Evolutionary conservation across 2,329 filamentous ascomycete genomes (phyloP).

Genomic region (Anthostomella pinea): DNA sequence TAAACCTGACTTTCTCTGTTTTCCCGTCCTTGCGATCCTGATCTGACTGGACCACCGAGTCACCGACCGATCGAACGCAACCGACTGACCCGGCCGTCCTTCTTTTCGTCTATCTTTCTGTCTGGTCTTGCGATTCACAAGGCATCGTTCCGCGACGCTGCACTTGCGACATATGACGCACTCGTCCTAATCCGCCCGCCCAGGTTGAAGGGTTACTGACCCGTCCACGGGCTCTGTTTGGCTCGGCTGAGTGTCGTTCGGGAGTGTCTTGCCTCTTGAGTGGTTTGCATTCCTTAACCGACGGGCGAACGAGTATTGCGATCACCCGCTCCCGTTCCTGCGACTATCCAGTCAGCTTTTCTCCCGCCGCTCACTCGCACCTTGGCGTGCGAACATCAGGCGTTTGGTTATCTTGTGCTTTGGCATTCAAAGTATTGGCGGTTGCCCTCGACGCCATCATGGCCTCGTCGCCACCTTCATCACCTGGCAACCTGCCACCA

Average conservation of each 20-base stretch:
- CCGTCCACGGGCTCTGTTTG: conserved; percentile 4
- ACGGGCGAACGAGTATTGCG: neutral
- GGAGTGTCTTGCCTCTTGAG: conserved; percentile 10
- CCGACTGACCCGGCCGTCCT: too few relatives aligned
- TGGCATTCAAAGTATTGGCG: conserved; percentile 14
- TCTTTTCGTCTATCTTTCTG: too few relatives aligned
- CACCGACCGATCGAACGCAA: too few relatives aligned
- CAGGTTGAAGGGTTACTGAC: conserved; percentile 20
- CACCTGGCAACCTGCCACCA: conserved; percentile 55
- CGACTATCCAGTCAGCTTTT: neutral
- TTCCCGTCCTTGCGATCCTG: too few relatives aligned
- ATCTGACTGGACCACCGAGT: too few relatives aligned
- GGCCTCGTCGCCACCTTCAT: conserved; percentile 69
- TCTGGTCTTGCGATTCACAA: too few relatives aligned
- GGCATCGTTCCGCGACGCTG: conserved; percentile 5
- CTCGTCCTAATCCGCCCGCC: conserved; percentile 13
- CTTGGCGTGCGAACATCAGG: too few relatives aligned
- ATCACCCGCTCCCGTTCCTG: conserved; percentile 1
- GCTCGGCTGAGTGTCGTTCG: conserved; percentile 5
- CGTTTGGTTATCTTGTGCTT: too few relatives aligned
- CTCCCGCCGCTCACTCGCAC: neutral
- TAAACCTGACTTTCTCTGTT: conserved; percentile 1
- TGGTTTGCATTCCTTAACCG: conserved; percentile 17
- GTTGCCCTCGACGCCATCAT: conserved; percentile 40
- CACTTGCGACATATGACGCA: conserved; percentile 25